Base-by-base conservation (phyloP, 2,329 filamentous ascomycete species). In the Fusarium secorum region DNA sequence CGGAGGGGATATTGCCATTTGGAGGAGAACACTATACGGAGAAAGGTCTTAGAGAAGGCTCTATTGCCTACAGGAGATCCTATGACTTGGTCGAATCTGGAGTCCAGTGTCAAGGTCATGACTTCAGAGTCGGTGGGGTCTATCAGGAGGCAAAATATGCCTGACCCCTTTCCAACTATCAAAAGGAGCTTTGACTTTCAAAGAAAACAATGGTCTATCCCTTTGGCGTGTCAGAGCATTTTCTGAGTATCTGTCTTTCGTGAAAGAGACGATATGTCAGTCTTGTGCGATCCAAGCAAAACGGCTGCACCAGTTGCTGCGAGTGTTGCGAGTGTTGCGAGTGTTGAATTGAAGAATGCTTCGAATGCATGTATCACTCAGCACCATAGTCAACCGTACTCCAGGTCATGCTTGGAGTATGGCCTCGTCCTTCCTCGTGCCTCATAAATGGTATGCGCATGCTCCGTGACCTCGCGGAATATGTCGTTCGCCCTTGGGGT, bases 391-490 rank as follows among this genome's bases (percentile, higher is more conserved):
- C 8, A 22, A 41, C n/a, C 4, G 14, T 22, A 15, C 13, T 9
- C 30, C 3, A 36, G 15, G 4, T 32, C 55, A n/a, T 24, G 6
- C 2, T 22, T 26, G 0, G 32, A n/a, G 20, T 26, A 30, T 3
- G 20, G 10, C 3, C 11, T 22, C 0, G 17, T 8, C 4, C 33
- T 15, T 18, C 3, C 8, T 5, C 36, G 13, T 22, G 30, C 24
- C 4, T 32, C 18, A 11, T 36, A 11, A 26, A 62, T 62, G 5
- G 42, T 42, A 11, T 15, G 11, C 3, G 55, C n/a, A 42, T 32
- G 36, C 7, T 33, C 20, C 3, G 4, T 15, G 7, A 62, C 7
- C 14, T 32, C 7, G 20, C 6, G 7, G 8, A 30, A 48, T 9
- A 7, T 11, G 17, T 30, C 14, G 20, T 24, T 41, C 15, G 22